phyloP scores from a whole-genome alignment of 495 filamentous ascomycete species.

The Lepraria neglecta region DNA sequence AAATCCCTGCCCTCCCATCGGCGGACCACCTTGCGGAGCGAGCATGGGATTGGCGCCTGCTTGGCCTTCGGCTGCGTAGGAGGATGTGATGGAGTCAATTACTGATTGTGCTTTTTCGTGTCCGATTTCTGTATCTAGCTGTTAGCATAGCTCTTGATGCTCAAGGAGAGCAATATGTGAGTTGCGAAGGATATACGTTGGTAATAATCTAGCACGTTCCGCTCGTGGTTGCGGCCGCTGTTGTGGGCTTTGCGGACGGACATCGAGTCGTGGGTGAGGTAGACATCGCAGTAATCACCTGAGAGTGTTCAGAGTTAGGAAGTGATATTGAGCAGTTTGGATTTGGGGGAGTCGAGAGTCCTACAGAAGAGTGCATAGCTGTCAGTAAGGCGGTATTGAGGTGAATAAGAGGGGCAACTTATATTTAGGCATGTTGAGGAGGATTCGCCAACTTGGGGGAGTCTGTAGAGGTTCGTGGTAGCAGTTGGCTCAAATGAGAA shows the following conservation, averaged over 20 bases:
- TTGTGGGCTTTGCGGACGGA: constrained; percentile 98
- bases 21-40: constrained; percentile 43
- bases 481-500: constrained; percentile 8
- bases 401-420: constrained; percentile 39
- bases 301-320: constrained; percentile 23
- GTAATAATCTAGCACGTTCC: constrained; percentile 98
- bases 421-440: constrained; percentile 71
- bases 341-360: constrained; percentile 26
- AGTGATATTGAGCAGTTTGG: constrained; percentile 13
- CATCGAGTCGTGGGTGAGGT: constrained; percentile 99
- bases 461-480: neutral
- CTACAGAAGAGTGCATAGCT: constrained; percentile 61
- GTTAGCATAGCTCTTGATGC: constrained; percentile 7
- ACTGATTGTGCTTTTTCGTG: constrained; percentile 98
- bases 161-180: neutral
- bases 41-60: constrained; percentile 77
- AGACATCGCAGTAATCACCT: constrained; percentile 99
- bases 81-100: constrained; percentile 93
- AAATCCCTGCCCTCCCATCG: constrained; percentile 24
- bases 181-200: constrained; percentile 57
- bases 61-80: constrained; percentile 90
- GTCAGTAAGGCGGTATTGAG: constrained; percentile 42
- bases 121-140: constrained; percentile 68
- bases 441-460: neutral
- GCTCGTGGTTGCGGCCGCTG: constrained; percentile 87